phyloP scores from a whole-genome alignment of 2,329 filamentous ascomycete species.

The Ascosphaera apis region DNA sequence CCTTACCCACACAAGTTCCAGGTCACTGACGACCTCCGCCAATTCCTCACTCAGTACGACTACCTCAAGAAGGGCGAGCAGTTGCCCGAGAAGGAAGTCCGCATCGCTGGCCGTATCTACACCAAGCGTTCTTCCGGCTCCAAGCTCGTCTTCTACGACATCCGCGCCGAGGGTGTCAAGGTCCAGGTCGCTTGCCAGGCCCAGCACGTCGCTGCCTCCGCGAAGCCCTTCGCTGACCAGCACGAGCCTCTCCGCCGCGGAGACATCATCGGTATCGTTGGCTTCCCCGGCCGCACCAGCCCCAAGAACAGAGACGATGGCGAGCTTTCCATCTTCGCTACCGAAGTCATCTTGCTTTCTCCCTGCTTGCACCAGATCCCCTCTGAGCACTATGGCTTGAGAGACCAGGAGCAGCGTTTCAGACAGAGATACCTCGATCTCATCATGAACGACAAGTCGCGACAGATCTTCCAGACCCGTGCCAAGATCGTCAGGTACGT shows the following conservation, averaged over 20 bases:
- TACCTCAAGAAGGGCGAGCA: slow-evolving; percentile 68
- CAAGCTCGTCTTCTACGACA: slow-evolving; percentile 84
- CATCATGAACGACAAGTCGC: slow-evolving; percentile 81
- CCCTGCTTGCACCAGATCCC: slow-evolving; percentile 84
- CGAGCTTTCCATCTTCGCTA: slow-evolving; percentile 83
- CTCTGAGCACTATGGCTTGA: slow-evolving; percentile 70
- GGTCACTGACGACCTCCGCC: slow-evolving; percentile 56
- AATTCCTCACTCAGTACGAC: slow-evolving; percentile 57
- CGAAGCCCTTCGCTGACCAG: slow-evolving; percentile 57
- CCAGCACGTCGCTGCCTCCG: slow-evolving; percentile 48
- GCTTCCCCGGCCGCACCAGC: slow-evolving; percentile 62
- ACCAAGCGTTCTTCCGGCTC: slow-evolving; percentile 59
- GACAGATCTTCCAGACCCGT: slow-evolving; percentile 63
- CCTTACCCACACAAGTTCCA: slow-evolving; percentile 92
- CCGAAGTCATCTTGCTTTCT: slow-evolving; percentile 61
- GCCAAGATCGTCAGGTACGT: slow-evolving; percentile 74
- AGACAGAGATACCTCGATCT: slow-evolving; percentile 86
- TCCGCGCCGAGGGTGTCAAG: slow-evolving; percentile 50
- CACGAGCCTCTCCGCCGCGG: slow-evolving; percentile 75
- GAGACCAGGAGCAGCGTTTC: slow-evolving; percentile 82
- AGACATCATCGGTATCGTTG: slow-evolving; percentile 75
- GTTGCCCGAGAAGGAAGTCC: slow-evolving; percentile 49
- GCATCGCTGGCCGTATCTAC: slow-evolving; percentile 70
- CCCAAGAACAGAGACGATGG: slow-evolving; percentile 77
- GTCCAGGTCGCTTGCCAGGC: slow-evolving; percentile 85